Percentiles rank a stretch among this genome's conserved stretches.
phyloP scores from a whole-genome alignment of 306 rosid species.

The Datisca glomerata region DNA sequence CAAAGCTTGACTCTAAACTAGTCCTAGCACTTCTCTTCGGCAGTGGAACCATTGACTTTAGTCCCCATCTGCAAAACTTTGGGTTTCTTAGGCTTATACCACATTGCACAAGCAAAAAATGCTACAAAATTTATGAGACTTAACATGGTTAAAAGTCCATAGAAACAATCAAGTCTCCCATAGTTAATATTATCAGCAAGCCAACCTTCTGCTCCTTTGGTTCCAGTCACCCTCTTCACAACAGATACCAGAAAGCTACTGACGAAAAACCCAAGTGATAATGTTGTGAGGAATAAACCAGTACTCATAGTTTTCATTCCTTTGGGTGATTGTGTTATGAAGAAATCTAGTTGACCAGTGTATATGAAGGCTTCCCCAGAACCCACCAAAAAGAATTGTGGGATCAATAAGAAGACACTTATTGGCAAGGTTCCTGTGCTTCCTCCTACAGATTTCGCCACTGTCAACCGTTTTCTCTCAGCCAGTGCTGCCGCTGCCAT shows the following conservation, averaged over 20 bases:
- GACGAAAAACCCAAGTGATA: slow-evolving; percentile 75
- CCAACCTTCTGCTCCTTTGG: slow-evolving; percentile 60
- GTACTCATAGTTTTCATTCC: slow-evolving; percentile 99
- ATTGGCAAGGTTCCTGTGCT: slow-evolving; percentile 39
- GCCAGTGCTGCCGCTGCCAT: slow-evolving; percentile 59
- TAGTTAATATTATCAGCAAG: slow-evolving; percentile 57
- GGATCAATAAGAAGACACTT: slow-evolving; percentile 65
- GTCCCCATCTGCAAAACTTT: slow-evolving; percentile 31
- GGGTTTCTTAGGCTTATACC: slow-evolving; percentile 53
- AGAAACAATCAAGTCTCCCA: slow-evolving; percentile 81
- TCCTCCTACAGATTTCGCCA: slow-evolving; percentile 29
- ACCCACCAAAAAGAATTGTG: slow-evolving; percentile 81
- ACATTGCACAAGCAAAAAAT: slow-evolving; percentile 39
- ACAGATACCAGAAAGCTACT: slow-evolving; percentile 74
- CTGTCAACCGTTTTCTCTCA: slow-evolving; percentile 50
- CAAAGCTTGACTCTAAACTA: too few species aligned
- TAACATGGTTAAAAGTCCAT: slow-evolving; percentile 47
- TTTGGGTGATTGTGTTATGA: slow-evolving; percentile 85
- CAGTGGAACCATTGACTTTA: slow-evolving; percentile 13
- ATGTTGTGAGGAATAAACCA: slow-evolving; percentile 72
- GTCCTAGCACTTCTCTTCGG: slow-evolving; percentile 34
- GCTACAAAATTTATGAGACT: slow-evolving; percentile 48
- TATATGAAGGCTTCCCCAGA: slow-evolving; percentile 95
- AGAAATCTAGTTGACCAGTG: slow-evolving; percentile 94
- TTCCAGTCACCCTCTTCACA: slow-evolving; percentile 45